Evolutionary conservation across 1,284 basidiomycete genomes (phyloP).

Genomic region (Anthracocystis setariae): DNA sequence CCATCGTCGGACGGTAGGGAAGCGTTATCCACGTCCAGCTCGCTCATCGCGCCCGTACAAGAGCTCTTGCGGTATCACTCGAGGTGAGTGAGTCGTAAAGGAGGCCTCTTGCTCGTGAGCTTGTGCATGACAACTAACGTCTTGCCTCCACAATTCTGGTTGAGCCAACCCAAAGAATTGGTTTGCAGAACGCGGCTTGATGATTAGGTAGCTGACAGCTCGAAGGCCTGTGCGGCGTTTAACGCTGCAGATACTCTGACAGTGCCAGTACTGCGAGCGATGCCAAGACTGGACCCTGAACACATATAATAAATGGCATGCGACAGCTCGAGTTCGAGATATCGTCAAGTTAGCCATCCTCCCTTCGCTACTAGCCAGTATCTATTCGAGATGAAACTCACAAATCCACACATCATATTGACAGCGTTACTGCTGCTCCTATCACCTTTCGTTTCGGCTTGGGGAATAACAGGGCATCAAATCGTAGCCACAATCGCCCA

Average conservation of each 20-base stretch:
- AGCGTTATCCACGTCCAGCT: conserved; percentile 13
- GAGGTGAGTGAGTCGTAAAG: neutral
- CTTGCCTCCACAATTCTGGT: neutral
- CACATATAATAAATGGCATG: neutral
- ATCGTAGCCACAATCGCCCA: conserved; percentile 92
- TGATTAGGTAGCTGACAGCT: too few relatives aligned
- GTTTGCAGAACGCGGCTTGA: neutral
- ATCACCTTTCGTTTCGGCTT: conserved; percentile 38
- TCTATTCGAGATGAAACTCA: conserved; percentile 9
- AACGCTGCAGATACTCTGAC: too few relatives aligned
- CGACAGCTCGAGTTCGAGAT: neutral
- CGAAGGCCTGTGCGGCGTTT: neutral
- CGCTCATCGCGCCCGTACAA: conserved; percentile 6
- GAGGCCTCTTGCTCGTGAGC: neutral
- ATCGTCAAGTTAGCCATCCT: conserved; percentile 1
- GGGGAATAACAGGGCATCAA: conserved; percentile 77
- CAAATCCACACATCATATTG: neutral
- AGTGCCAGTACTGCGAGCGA: too few relatives aligned
- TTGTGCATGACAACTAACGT: neutral
- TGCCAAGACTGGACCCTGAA: conserved; percentile 19
- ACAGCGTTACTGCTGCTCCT: conserved; percentile 13
- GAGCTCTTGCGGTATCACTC: neutral
- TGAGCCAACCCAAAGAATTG: neutral
- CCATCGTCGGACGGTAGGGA: conserved; percentile 19
- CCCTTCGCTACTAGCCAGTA: conserved; percentile 1